Conservation (phyloP, 2,329 filamentous ascomycete species). For the Cercospora canescens region DNA sequence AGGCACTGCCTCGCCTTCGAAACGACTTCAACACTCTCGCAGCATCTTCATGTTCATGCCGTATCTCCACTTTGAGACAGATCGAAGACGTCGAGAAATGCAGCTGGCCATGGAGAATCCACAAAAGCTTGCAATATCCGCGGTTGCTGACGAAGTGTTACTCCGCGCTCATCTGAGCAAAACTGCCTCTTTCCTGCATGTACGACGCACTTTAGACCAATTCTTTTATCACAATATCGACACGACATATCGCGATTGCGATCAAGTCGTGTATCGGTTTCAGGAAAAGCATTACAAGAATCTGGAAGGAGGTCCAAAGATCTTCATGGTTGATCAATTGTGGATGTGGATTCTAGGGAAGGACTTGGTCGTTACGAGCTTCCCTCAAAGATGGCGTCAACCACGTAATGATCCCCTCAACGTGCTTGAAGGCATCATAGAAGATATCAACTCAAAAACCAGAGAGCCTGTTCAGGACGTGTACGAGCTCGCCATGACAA, state of each 20-base stretch:
- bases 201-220: slow-evolving; percentile 64
- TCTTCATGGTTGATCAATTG: slow-evolving; percentile 57
- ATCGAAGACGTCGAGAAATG: slow-evolving; percentile 52
- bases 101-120: slow-evolving; percentile 50
- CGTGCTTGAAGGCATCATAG: slow-evolving; percentile 63
- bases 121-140: slow-evolving; percentile 14
- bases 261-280: slow-evolving; percentile 67
- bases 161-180: slow-evolving; percentile 27
- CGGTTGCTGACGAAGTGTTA: slow-evolving; percentile 40
- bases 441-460: slow-evolving; percentile 67
- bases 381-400: slow-evolving; percentile 60
- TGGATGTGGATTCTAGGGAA: slow-evolving; percentile 64
- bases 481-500: slow-evolving; percentile 63
- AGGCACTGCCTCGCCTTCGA: not conserved
- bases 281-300: slow-evolving; percentile 22
- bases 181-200: slow-evolving; percentile 47
- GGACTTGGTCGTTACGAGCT: slow-evolving; percentile 61
- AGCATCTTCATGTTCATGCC: slow-evolving; percentile 59
- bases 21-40: slow-evolving; percentile 16
- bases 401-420: slow-evolving; percentile 64
- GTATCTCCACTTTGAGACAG: slow-evolving; percentile 65
- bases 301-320: slow-evolving; percentile 20
- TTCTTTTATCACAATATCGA: slow-evolving; percentile 67
- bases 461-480: slow-evolving; percentile 58
- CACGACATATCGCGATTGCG: slow-evolving; percentile 59